phyloP scores from a whole-genome alignment of 805 yeast genomes.

The Pichia phayaonensis region DNA sequence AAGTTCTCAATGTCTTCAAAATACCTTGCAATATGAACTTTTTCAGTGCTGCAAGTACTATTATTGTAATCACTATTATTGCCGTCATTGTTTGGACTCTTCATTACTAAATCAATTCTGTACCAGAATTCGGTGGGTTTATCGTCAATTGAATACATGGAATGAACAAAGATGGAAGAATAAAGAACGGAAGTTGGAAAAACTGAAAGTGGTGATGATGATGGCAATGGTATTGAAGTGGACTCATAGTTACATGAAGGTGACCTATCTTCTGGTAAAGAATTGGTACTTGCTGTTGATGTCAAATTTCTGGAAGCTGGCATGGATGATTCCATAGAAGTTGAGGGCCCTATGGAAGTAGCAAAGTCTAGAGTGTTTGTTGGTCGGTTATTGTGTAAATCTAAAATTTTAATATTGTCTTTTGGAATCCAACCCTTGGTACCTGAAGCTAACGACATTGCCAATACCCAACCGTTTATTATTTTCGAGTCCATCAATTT shows the following conservation, averaged over 20 bases:
- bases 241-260: not conserved
- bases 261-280: not conserved
- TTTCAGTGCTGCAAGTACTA: conserved; percentile 19
- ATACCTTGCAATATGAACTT: conserved; percentile 37
- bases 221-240: not conserved
- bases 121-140: conserved; percentile 36
- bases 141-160: conserved; percentile 12
- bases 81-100: not conserved
- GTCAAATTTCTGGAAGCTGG: not conserved
- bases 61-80: not conserved
- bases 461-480: conserved; percentile 48
- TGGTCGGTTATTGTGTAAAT: conserved; percentile 1
- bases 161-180: conserved; percentile 20
- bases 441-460: conserved; percentile 42
- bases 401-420: conserved; percentile 24
- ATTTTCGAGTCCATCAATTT: conserved; percentile 39
- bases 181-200: not conserved
- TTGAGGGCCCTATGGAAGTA: not conserved
- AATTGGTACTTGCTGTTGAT: not conserved
- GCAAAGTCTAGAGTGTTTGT: not conserved
- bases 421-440: conserved; percentile 47
- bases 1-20: conserved; percentile 38
- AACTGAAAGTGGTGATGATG: not conserved
- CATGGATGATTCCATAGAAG: not conserved
- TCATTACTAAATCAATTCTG: conserved; percentile 32